Evolutionary conservation across 345 rosid genomes (phyloP).

Genomic region (Trapa bicornis): DNA sequence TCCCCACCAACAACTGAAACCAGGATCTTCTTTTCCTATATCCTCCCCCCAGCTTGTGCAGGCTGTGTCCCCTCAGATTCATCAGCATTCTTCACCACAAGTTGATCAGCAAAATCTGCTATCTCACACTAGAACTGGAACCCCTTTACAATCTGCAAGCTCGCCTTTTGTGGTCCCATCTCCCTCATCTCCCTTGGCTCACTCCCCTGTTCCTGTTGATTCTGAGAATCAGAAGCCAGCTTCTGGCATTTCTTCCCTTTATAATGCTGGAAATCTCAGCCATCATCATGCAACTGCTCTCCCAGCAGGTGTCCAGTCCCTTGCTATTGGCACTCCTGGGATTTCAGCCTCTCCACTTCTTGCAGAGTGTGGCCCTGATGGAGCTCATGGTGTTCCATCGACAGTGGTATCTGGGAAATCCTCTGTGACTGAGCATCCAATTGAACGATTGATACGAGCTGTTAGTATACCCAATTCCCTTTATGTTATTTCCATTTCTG

Average conservation of each 20-base stretch:
- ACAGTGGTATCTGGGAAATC: conserved; percentile 16
- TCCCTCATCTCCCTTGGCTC: conserved; percentile 27
- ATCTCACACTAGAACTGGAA: conserved; percentile 19
- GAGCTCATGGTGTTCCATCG: conserved; percentile 3
- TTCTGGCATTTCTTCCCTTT: conserved; percentile 12
- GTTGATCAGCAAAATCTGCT: conserved; percentile 26
- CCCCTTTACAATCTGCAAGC: conserved; percentile 20
- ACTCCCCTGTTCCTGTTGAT: conserved; percentile 28
- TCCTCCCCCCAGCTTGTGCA: conserved; percentile 14
- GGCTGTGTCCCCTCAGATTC: conserved; percentile 21
- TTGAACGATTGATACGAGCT: conserved; percentile 34
- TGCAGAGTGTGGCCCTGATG: conserved; percentile 19
- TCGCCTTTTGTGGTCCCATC: conserved; percentile 29
- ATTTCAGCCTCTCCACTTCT: conserved; percentile 33
- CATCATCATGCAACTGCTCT: conserved; percentile 11
- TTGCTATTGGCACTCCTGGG: conserved; percentile 27
- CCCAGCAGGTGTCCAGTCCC: conserved; percentile 11
- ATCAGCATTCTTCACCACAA: conserved; percentile 34
- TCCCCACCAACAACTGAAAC: too few species aligned
- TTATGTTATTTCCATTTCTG: background rate
- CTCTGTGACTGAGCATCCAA: conserved; percentile 22
- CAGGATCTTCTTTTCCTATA: too few species aligned
- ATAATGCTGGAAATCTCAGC: conserved; percentile 9
- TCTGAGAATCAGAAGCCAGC: conserved; percentile 19
- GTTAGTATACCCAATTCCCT: conserved; percentile 13